Evolutionary conservation across 148 eudicot genomes (phyloP), one percentile per base, ranked within the genome.

Genomic region (Amaranthus cruentus): DNA sequence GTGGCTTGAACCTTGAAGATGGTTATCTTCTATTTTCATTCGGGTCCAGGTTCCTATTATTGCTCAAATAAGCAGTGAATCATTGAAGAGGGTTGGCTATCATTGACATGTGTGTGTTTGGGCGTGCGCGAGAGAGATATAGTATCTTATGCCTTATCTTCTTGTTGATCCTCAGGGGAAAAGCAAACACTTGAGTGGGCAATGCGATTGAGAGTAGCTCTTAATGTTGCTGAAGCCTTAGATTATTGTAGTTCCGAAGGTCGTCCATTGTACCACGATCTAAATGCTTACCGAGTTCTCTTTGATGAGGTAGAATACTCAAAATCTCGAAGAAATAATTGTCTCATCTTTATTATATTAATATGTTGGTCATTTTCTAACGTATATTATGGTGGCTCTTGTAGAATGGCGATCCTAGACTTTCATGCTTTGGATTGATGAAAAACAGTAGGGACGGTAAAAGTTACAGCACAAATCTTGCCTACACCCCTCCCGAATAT

Each of bases 401-500:
- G 59, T 79, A 90, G 97, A 86, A 90, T 71, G 97, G 96, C 66
- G 93, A 88, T 92, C 92, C 97, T 55, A 84, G 97, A 65, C 88
- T 92, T 77, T 90, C 96, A 57, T 90, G 96, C 81, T 92, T 92
- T 75, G 97, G 93, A 63, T 81, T 92, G 72, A 87, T 92, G 96
- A 92, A 87, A 80, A 88, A 92, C 73, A 90, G 97, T 68, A 81
- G 88, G 76, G 97, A 92, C 77, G 96, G 97, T 14, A 90, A 83
- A 77, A 88, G 93, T 80, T 88, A 88, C 80, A 88, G 97, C 84
- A 90, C 96, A 44, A 88, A 92, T 85, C 91, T 92, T 73, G 97
- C 97, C 43, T 92, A 90, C 78, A 88, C 96, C 7, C 97, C 93
- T 55, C 97, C 96, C 9, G 97, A 92, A 81, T 92, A 90, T 86